Conservation (phyloP, 2,329 filamentous ascomycete species). For the Cadophora malorum region DNA sequence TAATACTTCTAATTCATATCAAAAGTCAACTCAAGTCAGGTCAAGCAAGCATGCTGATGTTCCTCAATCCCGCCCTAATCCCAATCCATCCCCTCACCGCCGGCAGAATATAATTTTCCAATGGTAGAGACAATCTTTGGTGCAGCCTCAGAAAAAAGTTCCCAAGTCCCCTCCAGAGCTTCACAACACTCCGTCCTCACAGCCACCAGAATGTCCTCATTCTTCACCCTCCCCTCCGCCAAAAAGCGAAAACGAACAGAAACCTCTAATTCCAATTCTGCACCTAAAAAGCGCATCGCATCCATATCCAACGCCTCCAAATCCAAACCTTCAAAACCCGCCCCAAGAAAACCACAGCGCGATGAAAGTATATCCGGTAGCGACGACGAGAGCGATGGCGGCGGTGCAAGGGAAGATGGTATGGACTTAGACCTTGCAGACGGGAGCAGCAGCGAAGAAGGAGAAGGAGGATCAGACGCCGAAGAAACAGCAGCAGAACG, state of each 20-base stretch:
- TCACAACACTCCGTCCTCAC: background rate
- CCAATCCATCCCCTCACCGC: slow-evolving; percentile 21
- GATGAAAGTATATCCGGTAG: slow-evolving; percentile 83
- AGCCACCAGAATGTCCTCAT: slow-evolving; percentile 76
- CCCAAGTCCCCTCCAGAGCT: slow-evolving; percentile 6
- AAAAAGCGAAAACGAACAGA: slow-evolving; percentile 84
- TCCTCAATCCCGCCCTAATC: slow-evolving; percentile 1
- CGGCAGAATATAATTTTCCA: slow-evolving; percentile 31
- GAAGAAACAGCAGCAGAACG: slow-evolving; percentile 90
- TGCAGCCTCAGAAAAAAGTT: slow-evolving; percentile 22
- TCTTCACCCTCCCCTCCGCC: slow-evolving; percentile 87
- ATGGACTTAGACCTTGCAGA: slow-evolving; percentile 49
- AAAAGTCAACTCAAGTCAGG: background rate
- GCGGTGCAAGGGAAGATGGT: slow-evolving; percentile 63
- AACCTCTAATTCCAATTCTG: slow-evolving; percentile 50
- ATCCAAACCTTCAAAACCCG: slow-evolving; percentile 45
- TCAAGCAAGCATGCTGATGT: background rate
- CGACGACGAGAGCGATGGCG: slow-evolving; percentile 72
- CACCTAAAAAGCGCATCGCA: slow-evolving; percentile 64
- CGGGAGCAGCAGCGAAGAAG: slow-evolving; percentile 63
- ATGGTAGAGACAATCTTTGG: background rate
- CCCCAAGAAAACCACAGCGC: slow-evolving; percentile 49
- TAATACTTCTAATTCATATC: background rate
- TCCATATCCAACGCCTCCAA: slow-evolving; percentile 36
- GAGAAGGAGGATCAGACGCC: slow-evolving; percentile 46